phyloP scores from a whole-genome alignment of 225 moss, liverwort and hornwort species.

The Polytrichum commune region DNA sequence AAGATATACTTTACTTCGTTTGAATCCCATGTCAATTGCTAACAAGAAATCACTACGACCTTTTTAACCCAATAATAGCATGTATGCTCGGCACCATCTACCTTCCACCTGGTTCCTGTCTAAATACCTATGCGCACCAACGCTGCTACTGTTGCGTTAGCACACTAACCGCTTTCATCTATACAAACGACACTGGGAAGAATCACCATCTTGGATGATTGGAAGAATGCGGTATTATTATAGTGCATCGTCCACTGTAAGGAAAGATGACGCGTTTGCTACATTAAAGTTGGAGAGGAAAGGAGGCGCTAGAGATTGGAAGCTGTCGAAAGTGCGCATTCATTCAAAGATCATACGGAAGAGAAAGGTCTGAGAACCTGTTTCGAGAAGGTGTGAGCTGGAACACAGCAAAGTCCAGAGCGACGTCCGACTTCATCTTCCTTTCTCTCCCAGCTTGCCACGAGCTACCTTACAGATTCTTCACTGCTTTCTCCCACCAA shows the following conservation, averaged over 20 bases:
- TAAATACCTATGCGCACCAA: too few species aligned
- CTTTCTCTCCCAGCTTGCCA: constrained; percentile 13
- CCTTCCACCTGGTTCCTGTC: too few species aligned
- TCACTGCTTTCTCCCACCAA: constrained; percentile 34
- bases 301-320: background rate
- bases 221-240: background rate
- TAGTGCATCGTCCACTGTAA: background rate
- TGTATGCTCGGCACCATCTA: too few species aligned
- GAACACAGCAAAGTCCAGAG: constrained; percentile 51
- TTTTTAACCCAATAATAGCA: too few species aligned
- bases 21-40: too few species aligned
- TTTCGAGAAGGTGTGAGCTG: constrained; percentile 58
- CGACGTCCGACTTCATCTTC: constrained; percentile 65
- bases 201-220: too few species aligned
- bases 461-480: constrained; percentile 14
- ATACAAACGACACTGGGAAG: too few species aligned
- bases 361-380: constrained; percentile 17
- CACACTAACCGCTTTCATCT: too few species aligned
- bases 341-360: too few species aligned
- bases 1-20: too few species aligned
- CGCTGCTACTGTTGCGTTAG: too few species aligned
- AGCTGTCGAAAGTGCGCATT: background rate
- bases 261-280: background rate
- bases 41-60: too few species aligned
- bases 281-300: background rate